phyloP scores from a whole-genome alignment of 805 yeast genomes.

The Blastobotrys parvus region DNA sequence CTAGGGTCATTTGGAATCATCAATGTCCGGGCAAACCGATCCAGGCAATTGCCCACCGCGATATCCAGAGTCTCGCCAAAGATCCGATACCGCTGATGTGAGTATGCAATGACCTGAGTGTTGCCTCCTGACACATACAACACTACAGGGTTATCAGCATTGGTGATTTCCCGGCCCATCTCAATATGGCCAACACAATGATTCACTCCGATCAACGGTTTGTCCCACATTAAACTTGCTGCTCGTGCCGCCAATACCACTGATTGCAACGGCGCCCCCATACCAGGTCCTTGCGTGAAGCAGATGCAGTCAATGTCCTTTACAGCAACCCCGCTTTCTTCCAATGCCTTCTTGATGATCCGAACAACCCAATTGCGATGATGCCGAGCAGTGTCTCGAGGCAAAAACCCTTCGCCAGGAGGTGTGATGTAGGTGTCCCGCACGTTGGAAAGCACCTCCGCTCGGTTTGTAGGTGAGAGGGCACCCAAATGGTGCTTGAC shows the following conservation, averaged over 20 bases:
- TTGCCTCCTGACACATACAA: constrained; percentile 97
- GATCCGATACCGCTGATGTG: constrained; percentile 88
- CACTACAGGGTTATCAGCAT: constrained; percentile 96
- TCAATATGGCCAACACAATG: constrained; percentile 98
- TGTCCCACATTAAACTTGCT: constrained; percentile 63
- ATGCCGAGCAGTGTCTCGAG: constrained; percentile 94
- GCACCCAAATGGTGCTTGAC: constrained; percentile 65
- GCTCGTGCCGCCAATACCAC: constrained; percentile 92
- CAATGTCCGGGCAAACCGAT: constrained; percentile 87
- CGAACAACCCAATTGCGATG: constrained; percentile 93
- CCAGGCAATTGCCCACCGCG: constrained; percentile 95
- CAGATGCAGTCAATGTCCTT: constrained; percentile 49
- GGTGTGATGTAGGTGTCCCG: constrained; percentile 95
- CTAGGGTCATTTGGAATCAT: constrained; percentile 88
- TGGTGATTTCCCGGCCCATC: constrained; percentile 98
- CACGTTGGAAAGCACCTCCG: constrained; percentile 76
- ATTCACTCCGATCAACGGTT: constrained; percentile 89
- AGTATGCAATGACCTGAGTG: constrained; percentile 95
- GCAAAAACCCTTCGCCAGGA: constrained; percentile 96
- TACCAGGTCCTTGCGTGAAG: constrained; percentile 98
- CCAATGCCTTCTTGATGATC: constrained; percentile 55
- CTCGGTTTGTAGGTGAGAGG: constrained; percentile 47
- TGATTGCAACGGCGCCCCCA: constrained; percentile 97
- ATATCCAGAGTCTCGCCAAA: constrained; percentile 98
- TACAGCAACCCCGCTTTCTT: constrained; percentile 56